Base-by-base conservation (phyloP, 108 stramenopile species). In the Epithemia pelagica region DNA sequence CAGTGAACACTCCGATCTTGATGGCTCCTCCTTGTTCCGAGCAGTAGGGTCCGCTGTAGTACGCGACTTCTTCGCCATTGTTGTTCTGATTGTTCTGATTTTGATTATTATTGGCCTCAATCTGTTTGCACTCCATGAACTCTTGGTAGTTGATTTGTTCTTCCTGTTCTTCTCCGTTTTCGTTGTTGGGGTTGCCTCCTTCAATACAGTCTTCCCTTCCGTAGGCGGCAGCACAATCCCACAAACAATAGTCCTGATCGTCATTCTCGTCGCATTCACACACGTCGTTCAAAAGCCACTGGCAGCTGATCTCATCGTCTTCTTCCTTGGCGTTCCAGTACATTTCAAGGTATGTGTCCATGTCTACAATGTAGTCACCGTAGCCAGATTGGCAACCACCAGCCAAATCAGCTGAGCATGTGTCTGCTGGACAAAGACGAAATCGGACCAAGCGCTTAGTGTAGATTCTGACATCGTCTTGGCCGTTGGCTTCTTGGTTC, bases 311-410 rank as follows among this genome's bases (percentile, higher is more conserved):
- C 52, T 84, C n/a, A 10, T 77, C 77, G 61, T 82, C 84, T 61
- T 75, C 61, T 20, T 67, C 54, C 59, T 80, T 55, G 20, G 75
- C 67, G 28, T 68, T 74, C 23, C 55, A 28, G 71, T 71, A 54
- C 32, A 82, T 63, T 25, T 78, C 58, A 22, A 92, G 76, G 74
- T 82, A 92, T 37, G 79, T 81, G 65, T 86, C 76, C 88, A 92
- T 88, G 74, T 82, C 85, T 37, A 92, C 74, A 65, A 92, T 74
- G 77, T 92, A 92, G 71, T 92, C 91, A n/a, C 88, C 88, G 74
- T 87, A 92, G 61, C 68, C 71, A 21, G 64, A 53, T 15, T 23
- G 52, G 77, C 91, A 92, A 22, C 91, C 91, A 51, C 64, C 73
- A 28, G 82, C 77, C 61, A 75, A 77, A 23, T 53, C 37, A 51